Base-by-base conservation (phyloP, 1,284 basidiomycete genomes). In the Bondarzewia mesenterica region DNA sequence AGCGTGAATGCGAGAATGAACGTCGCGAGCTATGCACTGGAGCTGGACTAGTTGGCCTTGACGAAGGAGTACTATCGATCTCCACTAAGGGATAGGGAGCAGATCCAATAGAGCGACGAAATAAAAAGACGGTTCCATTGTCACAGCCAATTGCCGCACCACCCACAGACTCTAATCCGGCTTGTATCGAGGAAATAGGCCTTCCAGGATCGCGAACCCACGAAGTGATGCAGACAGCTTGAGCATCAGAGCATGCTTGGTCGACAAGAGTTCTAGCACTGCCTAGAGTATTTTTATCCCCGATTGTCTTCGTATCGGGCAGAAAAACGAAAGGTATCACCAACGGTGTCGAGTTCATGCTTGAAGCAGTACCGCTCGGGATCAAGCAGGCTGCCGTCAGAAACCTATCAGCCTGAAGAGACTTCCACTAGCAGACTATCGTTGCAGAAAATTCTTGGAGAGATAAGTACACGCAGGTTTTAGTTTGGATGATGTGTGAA, bases 51-150 rank as follows among this genome's bases (percentile, higher is more conserved):
- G 66, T 60, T 3, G 58, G 54, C 26, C 60, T 48, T 12, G 60
- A 54, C 35, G 42, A 36, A 15, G 51, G 42, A 7, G 49, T 46
- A 20, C 48, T 53, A 21, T 56, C 54, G n/a, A 47, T 42, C 12
- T 21, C 5, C 15, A 44, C 49, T 7, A 25, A n/a, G 36, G 37
- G 29, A 44, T 42, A 21, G 14, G 41, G 38, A 20, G 45, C n/a
- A 22, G 37, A 44, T 25, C 36, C 40, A 36, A 23, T 37, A 32
- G 39, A 43, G 36, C 42, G 48, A 23, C 49, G 55, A 44, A 69
- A 61, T 42, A 68, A 35, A 49, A 58, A 70, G 27, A 69, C 45
- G 7, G 64, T 63, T 16, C 68, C 69, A 46, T 71, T 67, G 23
- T 58, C 52, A 46, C 66, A 67, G 2, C 67, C 68, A 12, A 54